A percentile compares a stretch with the other conserved stretches of the same genome.
Conservation (phyloP, 2,329 filamentous ascomycete species). For the Cylindrodendrum hubeiense region DNA sequence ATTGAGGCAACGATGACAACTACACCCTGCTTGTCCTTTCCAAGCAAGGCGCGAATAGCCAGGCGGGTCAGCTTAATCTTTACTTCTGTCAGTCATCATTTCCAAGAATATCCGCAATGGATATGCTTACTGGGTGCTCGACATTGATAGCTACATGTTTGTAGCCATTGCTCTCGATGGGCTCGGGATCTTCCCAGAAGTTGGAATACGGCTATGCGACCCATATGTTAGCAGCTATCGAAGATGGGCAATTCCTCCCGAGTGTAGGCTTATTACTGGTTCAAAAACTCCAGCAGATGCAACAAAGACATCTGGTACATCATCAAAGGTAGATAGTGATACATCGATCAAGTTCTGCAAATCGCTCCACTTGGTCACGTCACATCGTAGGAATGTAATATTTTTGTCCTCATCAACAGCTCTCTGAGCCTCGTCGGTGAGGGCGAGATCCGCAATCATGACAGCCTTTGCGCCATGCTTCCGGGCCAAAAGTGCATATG, state of each 20-base stretch:
- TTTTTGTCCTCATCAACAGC: neutral
- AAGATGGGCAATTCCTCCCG: neutral
- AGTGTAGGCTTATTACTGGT: neutral
- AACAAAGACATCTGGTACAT: slow-evolving; percentile 21
- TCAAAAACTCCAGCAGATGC: slow-evolving; percentile 22
- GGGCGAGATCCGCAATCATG: slow-evolving; percentile 17
- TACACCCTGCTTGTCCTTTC: slow-evolving; percentile 20
- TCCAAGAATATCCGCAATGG: neutral
- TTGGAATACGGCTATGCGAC: slow-evolving; percentile 15
- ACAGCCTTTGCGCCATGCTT: neutral
- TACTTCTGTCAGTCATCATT: neutral
- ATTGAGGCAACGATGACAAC: slow-evolving; percentile 14
- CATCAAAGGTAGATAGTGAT: slow-evolving; percentile 1
- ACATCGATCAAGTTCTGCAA: slow-evolving; percentile 7
- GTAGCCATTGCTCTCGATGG: slow-evolving; percentile 11
- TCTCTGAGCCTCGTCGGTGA: neutral
- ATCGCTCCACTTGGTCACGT: slow-evolving; percentile 21
- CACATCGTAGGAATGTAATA: slow-evolving; percentile 11
- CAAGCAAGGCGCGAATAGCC: slow-evolving; percentile 22
- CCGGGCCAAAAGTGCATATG: slow-evolving; percentile 6
- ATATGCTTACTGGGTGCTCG: slow-evolving; percentile 4
- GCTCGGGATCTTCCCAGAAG: slow-evolving; percentile 23
- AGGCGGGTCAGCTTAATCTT: slow-evolving; percentile 20
- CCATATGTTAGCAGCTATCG: neutral
- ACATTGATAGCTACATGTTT: slow-evolving; percentile 21